Base-by-base conservation (phyloP, 2,329 filamentous ascomycete genomes). In the Emydomyces testavorans region DNA sequence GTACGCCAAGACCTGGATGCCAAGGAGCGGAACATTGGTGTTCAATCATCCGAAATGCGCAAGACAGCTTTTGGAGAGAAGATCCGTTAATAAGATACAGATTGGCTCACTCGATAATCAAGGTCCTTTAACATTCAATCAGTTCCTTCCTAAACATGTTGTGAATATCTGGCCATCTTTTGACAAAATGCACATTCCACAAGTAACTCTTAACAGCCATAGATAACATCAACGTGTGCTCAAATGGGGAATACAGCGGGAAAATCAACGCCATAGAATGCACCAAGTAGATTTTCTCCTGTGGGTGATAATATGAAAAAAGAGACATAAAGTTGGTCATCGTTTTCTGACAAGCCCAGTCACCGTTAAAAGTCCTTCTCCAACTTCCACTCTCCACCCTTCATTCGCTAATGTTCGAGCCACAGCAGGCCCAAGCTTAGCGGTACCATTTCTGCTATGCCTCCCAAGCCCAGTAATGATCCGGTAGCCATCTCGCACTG, bases 381-480 rank as follows among this genome's bases (percentile, higher is more conserved):
- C 75, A 37, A 83, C 74, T 61, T 87, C 78, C 28, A 92, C 71
- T 60, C 78, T 87, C 90, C 90, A 96, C 0, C 88, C 88, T 51
- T 90, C 85, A 37, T 77, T 74, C 32, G 80, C 73, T 35, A 96
- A 69, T 60, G 80, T 81, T 58, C 79, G 81, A 39, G 76, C 80
- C n/a, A 96, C 88, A 13, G 84, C 83, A 49, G 83, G 82, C 4
- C 88, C 82, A 50, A 96, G 64, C 55, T 79, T 80, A 1, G 83
- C 85, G 48, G 77, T 81, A 0, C 88, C 87, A 45, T 83, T 80
- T 39, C 79, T 75, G 57, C 80, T 92, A 65, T 96, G 90, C 46
- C 75, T 74, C 1, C 90, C 90, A 11, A 82, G 62, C 0, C 90
- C 90, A 2, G 88, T 94, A 46, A 96, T 77, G 51, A 96, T 80